phyloP scores from a whole-genome alignment of 2,329 filamentous ascomycete species.

The Fusarium sp. region DNA sequence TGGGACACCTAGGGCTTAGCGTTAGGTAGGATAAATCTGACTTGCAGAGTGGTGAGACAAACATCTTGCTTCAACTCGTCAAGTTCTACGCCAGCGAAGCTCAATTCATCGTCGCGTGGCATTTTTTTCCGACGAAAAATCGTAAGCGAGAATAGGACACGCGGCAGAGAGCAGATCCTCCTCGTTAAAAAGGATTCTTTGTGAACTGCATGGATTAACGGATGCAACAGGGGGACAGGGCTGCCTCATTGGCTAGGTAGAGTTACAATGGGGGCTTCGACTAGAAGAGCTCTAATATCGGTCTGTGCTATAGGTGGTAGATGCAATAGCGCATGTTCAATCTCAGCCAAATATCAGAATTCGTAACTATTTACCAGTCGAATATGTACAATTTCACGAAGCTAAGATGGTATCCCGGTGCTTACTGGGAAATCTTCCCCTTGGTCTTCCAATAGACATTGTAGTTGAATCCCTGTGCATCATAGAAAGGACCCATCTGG shows the following conservation, averaged over 20 bases:
- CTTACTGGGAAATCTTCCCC: constrained; percentile 11
- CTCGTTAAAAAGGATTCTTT: not conserved
- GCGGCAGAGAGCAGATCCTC: not conserved
- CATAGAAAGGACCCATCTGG: constrained; percentile 53
- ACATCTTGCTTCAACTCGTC: not conserved
- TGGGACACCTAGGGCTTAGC: not conserved
- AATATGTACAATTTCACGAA: not conserved
- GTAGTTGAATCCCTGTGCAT: constrained; percentile 56
- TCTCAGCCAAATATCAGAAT: not conserved
- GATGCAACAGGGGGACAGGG: not conserved
- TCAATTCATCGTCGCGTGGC: not conserved
- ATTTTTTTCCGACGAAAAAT: not conserved
- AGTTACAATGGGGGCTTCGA: not conserved
- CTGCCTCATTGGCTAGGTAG: not conserved
- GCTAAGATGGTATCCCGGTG: not conserved
- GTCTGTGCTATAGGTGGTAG: not conserved
- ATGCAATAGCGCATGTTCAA: not conserved
- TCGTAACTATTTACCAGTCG: not conserved
- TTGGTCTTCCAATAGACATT: constrained; percentile 54
- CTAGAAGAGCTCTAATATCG: not conserved
- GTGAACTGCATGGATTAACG: not conserved
- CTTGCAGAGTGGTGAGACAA: not conserved
- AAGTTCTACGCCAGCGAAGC: not conserved
- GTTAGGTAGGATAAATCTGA: not conserved
- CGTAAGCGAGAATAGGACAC: not conserved